These are phyloP conservation scores for Russula earlei DNA, from an alignment of 768 basidiomycete species.

Conservation along the genomic window DNA sequence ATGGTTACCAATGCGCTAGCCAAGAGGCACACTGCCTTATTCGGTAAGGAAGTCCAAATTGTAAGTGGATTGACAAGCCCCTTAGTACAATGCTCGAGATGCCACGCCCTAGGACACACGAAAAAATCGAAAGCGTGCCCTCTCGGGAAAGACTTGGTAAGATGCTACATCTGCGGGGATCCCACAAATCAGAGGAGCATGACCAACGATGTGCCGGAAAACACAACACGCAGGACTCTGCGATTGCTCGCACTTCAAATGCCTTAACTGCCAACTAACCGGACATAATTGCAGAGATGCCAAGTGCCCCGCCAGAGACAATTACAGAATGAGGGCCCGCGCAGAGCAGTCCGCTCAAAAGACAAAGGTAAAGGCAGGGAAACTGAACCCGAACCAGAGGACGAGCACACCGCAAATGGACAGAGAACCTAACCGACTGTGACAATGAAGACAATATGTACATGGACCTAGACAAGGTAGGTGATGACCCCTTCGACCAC, in stretches of 20 bases:
- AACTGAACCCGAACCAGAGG: too few relatives aligned
- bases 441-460: too few relatives aligned
- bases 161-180: background rate
- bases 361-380: background rate
- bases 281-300: background rate
- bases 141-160: background rate
- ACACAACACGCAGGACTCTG: background rate
- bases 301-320: background rate
- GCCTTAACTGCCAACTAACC: background rate
- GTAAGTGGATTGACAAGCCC: background rate
- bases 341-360: background rate
- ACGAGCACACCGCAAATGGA: too few relatives aligned
- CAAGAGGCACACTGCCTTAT: fast-evolving
- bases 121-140: background rate
- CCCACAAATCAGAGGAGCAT: background rate
- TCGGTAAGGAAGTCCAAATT: background rate
- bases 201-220: background rate
- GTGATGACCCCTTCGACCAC: too few relatives aligned
- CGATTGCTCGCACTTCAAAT: background rate
- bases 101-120: background rate
- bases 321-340: too few relatives aligned
- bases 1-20: background rate
- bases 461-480: too few relatives aligned
- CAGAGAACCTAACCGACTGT: too few relatives aligned
- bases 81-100: background rate